Conservation (phyloP, 257 asterid species). For the Penstemon newberryi region DNA sequence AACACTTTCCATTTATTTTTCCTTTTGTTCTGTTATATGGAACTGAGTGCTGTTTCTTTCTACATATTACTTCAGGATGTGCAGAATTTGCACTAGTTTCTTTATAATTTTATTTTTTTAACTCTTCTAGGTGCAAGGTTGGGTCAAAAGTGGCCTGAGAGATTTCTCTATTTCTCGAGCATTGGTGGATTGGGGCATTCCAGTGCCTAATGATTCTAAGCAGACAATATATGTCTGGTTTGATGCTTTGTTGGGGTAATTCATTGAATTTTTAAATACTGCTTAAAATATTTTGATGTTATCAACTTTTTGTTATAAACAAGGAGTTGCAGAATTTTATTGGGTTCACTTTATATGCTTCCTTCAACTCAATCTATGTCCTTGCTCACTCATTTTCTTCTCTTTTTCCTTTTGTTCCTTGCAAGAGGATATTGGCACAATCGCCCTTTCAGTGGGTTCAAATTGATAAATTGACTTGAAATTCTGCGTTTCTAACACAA, state of each 20-base stretch:
- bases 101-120: conserved; percentile 13
- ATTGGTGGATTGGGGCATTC: conserved; percentile 88
- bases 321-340: neutral
- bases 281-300: conserved; percentile 20
- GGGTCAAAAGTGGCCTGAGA: conserved; percentile 88
- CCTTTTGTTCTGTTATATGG: neutral
- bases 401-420: neutral
- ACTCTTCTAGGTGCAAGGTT: conserved; percentile 77
- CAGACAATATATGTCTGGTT: conserved; percentile 99
- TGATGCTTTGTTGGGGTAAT: conserved; percentile 98
- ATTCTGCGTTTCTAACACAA: no score
- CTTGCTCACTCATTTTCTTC: neutral
- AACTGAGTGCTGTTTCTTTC: neutral
- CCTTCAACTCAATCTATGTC: neutral
- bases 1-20: neutral
- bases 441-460: neutral
- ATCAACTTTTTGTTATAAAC: neutral
- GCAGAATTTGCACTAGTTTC: neutral
- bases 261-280: conserved; percentile 21
- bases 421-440: neutral
- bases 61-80: neutral
- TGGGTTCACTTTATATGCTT: conserved; percentile 19
- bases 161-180: conserved; percentile 97
- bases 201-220: conserved; percentile 74
- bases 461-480: no score